A percentile compares a stretch with the other conserved stretches of the same genome.
These are phyloP conservation scores for Termitomyces bulborhizus DNA, from an alignment of 768 basidiomycete species.

Conservation along the genomic window DNA sequence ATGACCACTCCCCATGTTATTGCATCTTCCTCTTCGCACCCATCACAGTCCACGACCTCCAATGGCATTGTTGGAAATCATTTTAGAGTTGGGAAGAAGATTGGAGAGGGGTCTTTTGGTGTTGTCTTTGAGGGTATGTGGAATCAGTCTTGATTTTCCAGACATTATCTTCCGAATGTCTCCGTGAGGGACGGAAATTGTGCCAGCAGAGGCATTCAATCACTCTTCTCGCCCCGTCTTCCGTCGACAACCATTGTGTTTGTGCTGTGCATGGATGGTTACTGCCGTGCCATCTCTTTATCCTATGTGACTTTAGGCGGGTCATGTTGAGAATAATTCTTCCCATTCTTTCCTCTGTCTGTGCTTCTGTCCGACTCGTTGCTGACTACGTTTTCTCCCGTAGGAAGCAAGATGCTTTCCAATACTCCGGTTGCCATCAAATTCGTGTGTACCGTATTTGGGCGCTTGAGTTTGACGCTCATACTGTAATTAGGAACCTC, in stretches of 20 bases:
- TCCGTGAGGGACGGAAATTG: not conserved
- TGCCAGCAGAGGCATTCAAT: slow-evolving; percentile 6
- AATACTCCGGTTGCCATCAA: slow-evolving; percentile 93
- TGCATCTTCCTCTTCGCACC: slow-evolving; percentile 68
- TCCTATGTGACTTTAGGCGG: not conserved
- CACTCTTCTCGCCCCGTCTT: not conserved
- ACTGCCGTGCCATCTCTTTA: not conserved
- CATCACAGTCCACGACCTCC: slow-evolving; percentile 53
- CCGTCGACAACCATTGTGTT: not conserved
- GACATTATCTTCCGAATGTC: not conserved
- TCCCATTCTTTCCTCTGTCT: not conserved
- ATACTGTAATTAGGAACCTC: slow-evolving; percentile 58
- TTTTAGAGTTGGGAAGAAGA: slow-evolving; percentile 95
- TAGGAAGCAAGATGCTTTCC: slow-evolving; percentile 82
- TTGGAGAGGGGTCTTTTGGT: slow-evolving; percentile 98
- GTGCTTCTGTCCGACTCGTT: not conserved
- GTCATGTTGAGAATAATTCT: not conserved
- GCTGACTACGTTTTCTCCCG: slow-evolving; percentile 7
- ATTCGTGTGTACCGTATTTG: slow-evolving; percentile 58
- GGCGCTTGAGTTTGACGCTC: slow-evolving; percentile 6
- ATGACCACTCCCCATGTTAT: slow-evolving; percentile 87
- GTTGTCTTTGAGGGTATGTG: slow-evolving; percentile 89
- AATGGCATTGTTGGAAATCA: slow-evolving; percentile 77
- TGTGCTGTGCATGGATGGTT: not conserved
- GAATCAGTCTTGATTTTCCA: slow-evolving; percentile 1